Evolutionary conservation across 345 rosid species (phyloP), one percentile per base, ranked within the genome.

Genomic region (Brassica rapa): DNA sequence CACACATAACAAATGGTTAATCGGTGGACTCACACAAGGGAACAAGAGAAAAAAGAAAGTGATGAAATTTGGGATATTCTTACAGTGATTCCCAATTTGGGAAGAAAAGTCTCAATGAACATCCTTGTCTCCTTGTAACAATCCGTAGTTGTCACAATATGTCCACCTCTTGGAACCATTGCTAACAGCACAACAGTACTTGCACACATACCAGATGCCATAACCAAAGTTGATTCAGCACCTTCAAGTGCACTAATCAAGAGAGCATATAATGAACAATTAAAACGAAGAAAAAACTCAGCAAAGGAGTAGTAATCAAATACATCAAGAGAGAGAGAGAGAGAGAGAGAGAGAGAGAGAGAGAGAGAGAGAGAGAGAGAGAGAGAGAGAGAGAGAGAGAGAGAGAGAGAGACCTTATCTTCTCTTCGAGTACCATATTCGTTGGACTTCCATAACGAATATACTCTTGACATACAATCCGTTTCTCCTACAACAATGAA

Each of bases 181-280:
- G 98, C 96, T 89, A 90, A 56, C 53, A 94, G 65, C 93, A 86
- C 14, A 66, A 89, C 89, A 1, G 87, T 87, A 73, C 87, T 92
- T 70, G 97, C 96, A 81, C 91, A 92, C 98, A 92, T 94, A 65
- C 98, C 97, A 70, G 97, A 94, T 27, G 98, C 90, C 89, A 90
- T 56, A 62, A 92, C 82, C 86, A 90, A 76, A 19, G 97, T 94
- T 35, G 98, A 89, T 79, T 92, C 97, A 32, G 96, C 98, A 51
- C 96, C 96, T 80, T 94, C 98, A 70, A 94, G 94, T 8, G 93
- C 97, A 86, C 97, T 94, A 71, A 24, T 23, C 56, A 39, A 41
- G 12, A 41, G 41, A 37, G 41, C 41, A 41, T 41, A 41, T 1
- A 10, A 41, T 41, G 49, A 41, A 41, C 11, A 41, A 41, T 41